Conservation (phyloP, 306 rosid species). For the Mimosa pudica region DNA sequence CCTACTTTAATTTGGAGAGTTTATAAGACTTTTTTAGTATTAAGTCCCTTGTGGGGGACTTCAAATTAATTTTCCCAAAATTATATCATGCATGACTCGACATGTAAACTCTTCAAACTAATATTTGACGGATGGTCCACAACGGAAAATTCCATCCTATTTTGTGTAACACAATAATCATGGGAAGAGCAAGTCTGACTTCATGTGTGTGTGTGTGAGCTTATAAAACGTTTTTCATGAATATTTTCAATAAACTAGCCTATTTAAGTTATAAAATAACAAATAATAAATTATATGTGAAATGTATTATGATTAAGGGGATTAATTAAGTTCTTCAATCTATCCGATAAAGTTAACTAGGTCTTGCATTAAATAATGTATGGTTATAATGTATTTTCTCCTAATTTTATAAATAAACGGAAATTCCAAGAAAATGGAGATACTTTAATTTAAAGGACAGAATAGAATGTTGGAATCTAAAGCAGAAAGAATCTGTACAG, state of each 20-base stretch:
- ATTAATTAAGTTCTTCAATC: no score
- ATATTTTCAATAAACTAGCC: no score
- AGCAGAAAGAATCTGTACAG: constrained; percentile 37
- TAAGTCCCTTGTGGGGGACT: no score
- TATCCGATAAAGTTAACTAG: no score
- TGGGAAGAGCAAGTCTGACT: not conserved
- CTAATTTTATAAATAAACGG: not conserved
- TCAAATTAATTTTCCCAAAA: no score
- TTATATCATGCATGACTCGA: not conserved
- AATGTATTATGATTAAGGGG: no score
- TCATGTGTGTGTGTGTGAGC: not conserved
- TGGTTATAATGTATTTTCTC: not conserved
- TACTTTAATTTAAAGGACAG: constrained; percentile 25
- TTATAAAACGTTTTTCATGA: no score
- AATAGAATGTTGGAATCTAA: constrained; percentile 44
- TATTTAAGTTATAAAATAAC: no score
- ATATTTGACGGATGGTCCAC: not conserved
- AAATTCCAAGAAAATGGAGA: constrained; percentile 18
- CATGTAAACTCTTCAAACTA: not conserved
- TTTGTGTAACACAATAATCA: not conserved
- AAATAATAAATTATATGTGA: no score
- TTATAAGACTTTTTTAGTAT: no score
- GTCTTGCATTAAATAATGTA: no score
- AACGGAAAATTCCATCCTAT: not conserved
- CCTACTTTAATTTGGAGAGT: no score